Base-by-base conservation (phyloP, 192 early-diverging fungal genomes). In the Coemansia guatemalensis region DNA sequence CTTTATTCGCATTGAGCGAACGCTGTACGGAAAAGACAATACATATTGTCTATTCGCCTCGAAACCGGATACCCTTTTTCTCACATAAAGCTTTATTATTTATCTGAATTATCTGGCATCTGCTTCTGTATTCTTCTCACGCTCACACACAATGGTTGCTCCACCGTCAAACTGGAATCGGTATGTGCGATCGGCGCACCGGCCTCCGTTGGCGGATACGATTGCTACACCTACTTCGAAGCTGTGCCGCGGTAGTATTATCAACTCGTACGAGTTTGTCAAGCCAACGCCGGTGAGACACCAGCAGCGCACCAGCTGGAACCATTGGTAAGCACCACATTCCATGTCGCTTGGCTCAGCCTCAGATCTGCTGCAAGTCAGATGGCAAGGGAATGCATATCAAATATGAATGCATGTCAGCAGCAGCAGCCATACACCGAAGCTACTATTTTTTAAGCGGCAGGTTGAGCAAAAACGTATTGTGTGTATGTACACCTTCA, bases 251-350 rank as follows among this genome's bases (percentile, higher is more conserved):
- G 29, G 44, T 69, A 78, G 75, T 56, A 67, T 80, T 35, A 71
- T 80, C 26, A 73, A 68, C 55, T 53, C 65, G 11, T 80, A 74
- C 52, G 84, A 84, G 64, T 93, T 92, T 80, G 82, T 96, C 27
- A 88, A 84, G 56, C 85, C 88, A 1, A 61, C 67, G 35, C 88
- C 90, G 9, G 78, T 71, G 51, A 84, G 86, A 56, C 90, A 96
- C 71, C 83, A 85, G 30, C 90, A 88, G 62, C 84, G 88, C 61
- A 85, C 93, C 2, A 97, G 88, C 57, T 95, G 95, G 60, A 93
- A 95, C 60, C 95, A 97, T 83, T 96, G 94, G 95, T 87, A 81
- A 60, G 74, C 11, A 39, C 5, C 35, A 12, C 35, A 39, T 12
- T 39, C 5, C 35, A 39, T 39, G 4, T 39, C 9, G 35, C 35